A percentile compares a stretch with the other conserved stretches of the same genome.
Conservation (phyloP, 805 yeast species). For the Kuraishia ogatae region DNA sequence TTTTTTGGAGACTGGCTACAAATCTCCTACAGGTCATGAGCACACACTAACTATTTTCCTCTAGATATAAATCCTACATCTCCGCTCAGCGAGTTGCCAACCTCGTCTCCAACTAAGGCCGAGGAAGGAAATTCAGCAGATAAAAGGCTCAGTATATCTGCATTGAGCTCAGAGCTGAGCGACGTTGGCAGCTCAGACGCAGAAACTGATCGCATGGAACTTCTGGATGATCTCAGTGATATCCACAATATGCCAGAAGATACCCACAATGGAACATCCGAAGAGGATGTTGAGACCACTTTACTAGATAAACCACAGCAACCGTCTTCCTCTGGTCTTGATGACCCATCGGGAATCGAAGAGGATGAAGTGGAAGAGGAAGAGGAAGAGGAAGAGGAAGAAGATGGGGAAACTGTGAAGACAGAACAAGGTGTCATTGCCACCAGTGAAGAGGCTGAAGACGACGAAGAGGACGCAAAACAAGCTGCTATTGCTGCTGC, state of each 20-base stretch:
- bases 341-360: constrained; percentile 11
- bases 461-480: constrained; percentile 3
- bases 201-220: constrained; percentile 82
- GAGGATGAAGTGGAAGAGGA: constrained; percentile 9
- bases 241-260: constrained; percentile 30
- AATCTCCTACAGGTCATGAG: neutral
- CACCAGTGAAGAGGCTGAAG: neutral
- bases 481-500: neutral
- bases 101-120: neutral
- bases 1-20: too few species aligned
- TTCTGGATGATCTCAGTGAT: constrained; percentile 43
- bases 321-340: neutral
- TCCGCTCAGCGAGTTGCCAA: neutral
- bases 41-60: neutral
- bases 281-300: constrained; percentile 24
- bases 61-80: neutral
- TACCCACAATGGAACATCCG: constrained; percentile 27
- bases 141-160: constrained; percentile 12
- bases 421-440: neutral
- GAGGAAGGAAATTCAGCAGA: neutral
- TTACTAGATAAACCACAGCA: neutral
- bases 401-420: constrained; percentile 5
- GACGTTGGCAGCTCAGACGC: constrained; percentile 72
- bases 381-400: constrained; percentile 17
- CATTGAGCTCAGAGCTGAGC: constrained; percentile 36